Evolutionary conservation across 2,329 filamentous ascomycete species (phyloP), one percentile per base, ranked within the genome.

Genomic region (Graphilbum fragrans): DNA sequence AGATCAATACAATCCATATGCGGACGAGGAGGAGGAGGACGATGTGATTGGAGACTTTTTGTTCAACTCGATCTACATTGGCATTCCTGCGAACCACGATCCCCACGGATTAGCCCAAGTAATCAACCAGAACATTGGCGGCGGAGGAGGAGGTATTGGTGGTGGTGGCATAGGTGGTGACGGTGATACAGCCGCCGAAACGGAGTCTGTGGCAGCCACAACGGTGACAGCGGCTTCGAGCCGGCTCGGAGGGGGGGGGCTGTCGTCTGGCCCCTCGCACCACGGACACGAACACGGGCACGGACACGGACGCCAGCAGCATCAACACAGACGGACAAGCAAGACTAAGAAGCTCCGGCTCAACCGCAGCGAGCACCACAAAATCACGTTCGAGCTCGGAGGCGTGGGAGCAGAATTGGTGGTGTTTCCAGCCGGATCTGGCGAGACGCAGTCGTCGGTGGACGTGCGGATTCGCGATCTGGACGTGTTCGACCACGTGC

Each of bases 61-160:
- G 16, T 98, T 98, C 70, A 96, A 98, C 57, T 98, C 92, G 0
- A 94, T 98, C 41, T 98, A 95, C 64, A 95, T 98, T 52, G 87
- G 85, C 14, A 84, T 98, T 17, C 84, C 90, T 0, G 74, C 84
- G 11, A 92, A 88, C 51, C 77, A 82, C 44, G 90, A 96, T 51
- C 86, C 87, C 5, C 76, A 76, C 41, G 86, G 94, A 23, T 70
- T 96, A 10, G 71, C 85, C 4, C 75, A 77, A 36, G 84, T 83
- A 32, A 94, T 98, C 60, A 94, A 95, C 54, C 78, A 82, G 43
- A 79, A 90, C 29, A 74, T 96, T 37, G 85, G 94, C 49, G 48
- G 46, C 27, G 41, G 23, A 17, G 35, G 27, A 16, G 33, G 22
- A 17, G 23, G 23, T 12, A 27, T 27, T 7, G 21, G 21, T 18